Base-by-base conservation (phyloP, 306 rosid genomes). In the Sesbania bispinosa region DNA sequence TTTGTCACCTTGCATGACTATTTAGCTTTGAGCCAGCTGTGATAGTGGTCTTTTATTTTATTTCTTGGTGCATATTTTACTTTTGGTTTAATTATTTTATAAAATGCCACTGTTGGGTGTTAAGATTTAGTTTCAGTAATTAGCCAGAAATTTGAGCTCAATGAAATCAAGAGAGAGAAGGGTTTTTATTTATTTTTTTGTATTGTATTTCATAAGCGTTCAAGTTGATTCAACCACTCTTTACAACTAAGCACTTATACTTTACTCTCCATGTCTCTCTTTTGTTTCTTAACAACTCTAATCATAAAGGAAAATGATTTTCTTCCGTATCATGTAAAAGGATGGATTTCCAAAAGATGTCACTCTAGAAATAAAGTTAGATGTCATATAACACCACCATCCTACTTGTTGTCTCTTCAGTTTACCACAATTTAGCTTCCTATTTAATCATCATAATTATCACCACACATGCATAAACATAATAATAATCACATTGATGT, bases 381-480 rank as follows among this genome's bases (percentile, higher is more conserved):
- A 20, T 20, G 6, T 0, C 15, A 51, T 10, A 15, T 15, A 15
- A 30, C 38, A 59, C 33, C 65, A 32, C n/a, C 42, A 16, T 60
- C 16, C 26, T 3, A 35, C 23, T 32, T 29, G 6, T 7, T 36
- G 26, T 36, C 19, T 43, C 57, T 55, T 55, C 27, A 54, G 41
- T 26, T 15, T 55, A 55, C 55, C 53, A 54, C 30, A 38, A 21
- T 15, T 1, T 10, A 23, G 5, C 4, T 43, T 35, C 41, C 30
- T 45, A 43, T 76, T 33, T 9, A 33, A 35, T 57, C 33, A 76
- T 47, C 76, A 53, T 29, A 14, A 20, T 43, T 65, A 20, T 30
- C 15, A 26, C 11, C 24, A 32, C 11, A 27, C 42, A 55, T 13
- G 51, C 59, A 62, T 35, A 19, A 21, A 35, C 19, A 59, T 59